These are phyloP conservation scores for Lactarius indigo DNA, from an alignment of 768 basidiomycete genomes.

Conservation along the genomic window DNA sequence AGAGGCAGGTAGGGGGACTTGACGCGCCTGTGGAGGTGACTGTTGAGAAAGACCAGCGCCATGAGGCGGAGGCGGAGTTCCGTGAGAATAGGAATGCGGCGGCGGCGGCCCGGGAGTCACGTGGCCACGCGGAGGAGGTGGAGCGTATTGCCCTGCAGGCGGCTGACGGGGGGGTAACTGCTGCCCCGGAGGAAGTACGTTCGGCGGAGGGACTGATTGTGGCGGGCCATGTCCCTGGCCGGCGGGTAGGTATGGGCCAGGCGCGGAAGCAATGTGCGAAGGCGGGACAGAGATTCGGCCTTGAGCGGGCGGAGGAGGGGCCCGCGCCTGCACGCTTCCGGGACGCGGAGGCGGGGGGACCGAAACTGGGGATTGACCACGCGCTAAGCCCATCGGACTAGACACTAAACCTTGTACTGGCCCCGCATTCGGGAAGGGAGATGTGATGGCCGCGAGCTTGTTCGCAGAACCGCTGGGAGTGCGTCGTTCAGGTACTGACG, in stretches of 20 bases:
- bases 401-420: conserved; percentile 31
- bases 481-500: conserved; percentile 48
- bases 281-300: conserved; percentile 17
- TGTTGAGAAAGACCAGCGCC: conserved; percentile 32
- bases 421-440: conserved; percentile 78
- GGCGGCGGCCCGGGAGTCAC: conserved; percentile 26
- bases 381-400: conserved; percentile 17
- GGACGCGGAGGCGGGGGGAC: conserved; percentile 60
- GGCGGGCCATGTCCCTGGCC: conserved; percentile 1
- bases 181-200: conserved; percentile 15
- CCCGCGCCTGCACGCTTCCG: conserved; percentile 44
- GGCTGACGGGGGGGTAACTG: conserved; percentile 34
- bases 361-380: conserved; percentile 39
- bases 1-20: conserved; percentile 4
- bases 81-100: conserved; percentile 35
- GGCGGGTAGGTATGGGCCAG: conserved; percentile 15
- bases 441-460: conserved; percentile 72
- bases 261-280: neutral
- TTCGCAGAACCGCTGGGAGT: conserved; percentile 45
- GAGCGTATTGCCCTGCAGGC: conserved; percentile 34
- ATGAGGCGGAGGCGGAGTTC: conserved; percentile 39
- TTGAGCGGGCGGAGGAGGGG: conserved; percentile 19
- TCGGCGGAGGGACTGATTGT: conserved; percentile 8
- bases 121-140: conserved; percentile 33
- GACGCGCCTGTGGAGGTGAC: conserved; percentile 31